Conservation (phyloP, 2,329 filamentous ascomycete genomes). For the Aspergillus quadricinctus region DNA sequence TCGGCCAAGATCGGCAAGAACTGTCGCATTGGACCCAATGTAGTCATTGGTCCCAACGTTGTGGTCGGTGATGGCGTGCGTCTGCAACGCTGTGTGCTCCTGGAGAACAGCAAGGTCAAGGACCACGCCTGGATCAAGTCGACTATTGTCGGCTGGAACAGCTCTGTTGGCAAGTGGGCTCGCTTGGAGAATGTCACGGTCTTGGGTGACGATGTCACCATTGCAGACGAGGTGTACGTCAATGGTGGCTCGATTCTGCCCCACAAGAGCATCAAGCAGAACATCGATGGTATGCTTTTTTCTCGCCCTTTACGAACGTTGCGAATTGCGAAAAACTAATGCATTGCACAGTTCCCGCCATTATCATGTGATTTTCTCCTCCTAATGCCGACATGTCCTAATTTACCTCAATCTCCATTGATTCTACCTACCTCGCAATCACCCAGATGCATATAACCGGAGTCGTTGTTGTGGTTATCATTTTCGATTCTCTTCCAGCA, state of each 20-base stretch:
- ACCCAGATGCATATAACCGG: slow-evolving; percentile 35
- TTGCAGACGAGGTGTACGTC: slow-evolving; percentile 97
- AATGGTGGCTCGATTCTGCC: slow-evolving; percentile 93
- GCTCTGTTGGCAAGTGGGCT: slow-evolving; percentile 90
- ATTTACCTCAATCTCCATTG: slow-evolving; percentile 17
- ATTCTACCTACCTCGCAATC: slow-evolving; percentile 21
- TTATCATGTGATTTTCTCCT: slow-evolving; percentile 43
- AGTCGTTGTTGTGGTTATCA: slow-evolving; percentile 32
- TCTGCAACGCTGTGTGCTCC: slow-evolving; percentile 85
- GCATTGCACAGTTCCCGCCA: slow-evolving; percentile 38
- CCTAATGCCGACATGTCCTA: slow-evolving; percentile 26
- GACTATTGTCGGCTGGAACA: slow-evolving; percentile 98
- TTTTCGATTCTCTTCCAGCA: slow-evolving; percentile 15
- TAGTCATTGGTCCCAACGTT: slow-evolving; percentile 90
- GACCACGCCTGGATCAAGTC: slow-evolving; percentile 99
- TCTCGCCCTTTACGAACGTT: background rate
- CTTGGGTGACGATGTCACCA: slow-evolving; percentile 93
- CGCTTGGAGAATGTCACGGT: slow-evolving; percentile 98
- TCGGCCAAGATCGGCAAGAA: slow-evolving; percentile 96
- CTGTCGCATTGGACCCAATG: slow-evolving; percentile 96
- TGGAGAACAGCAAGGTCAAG: slow-evolving; percentile 89
- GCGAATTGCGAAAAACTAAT: background rate
- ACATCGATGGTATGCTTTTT: slow-evolving; percentile 69
- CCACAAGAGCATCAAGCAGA: slow-evolving; percentile 98
- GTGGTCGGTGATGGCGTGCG: slow-evolving; percentile 91